Conservation (phyloP, 2,329 filamentous ascomycete genomes). For the Leptographium flavum region DNA sequence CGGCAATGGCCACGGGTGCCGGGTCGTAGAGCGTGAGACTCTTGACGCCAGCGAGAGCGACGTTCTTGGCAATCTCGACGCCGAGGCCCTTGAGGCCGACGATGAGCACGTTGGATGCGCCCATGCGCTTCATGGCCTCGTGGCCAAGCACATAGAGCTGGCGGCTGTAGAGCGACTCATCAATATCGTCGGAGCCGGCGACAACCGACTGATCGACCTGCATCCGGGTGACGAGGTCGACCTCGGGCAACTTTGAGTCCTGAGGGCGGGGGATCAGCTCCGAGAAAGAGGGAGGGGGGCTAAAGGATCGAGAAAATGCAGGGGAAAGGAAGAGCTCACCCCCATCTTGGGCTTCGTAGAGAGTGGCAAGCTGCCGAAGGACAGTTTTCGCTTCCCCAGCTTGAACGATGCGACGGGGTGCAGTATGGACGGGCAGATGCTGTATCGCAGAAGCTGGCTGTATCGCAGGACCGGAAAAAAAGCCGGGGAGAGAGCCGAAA, state of each 20-base stretch:
- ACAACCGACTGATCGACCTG: constrained; percentile 44
- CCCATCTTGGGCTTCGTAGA: constrained; percentile 47
- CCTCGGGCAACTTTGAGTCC: constrained; percentile 40
- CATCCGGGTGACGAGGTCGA: constrained; percentile 50
- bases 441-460: no score
- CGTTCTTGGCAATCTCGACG: constrained; percentile 97
- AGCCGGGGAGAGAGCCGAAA: no score
- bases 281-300: neutral
- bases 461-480: no score
- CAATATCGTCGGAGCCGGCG: constrained; percentile 42
- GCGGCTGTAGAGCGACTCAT: constrained; percentile 60
- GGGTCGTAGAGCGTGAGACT: constrained; percentile 90
- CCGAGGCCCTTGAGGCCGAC: constrained; percentile 86
- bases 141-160: constrained; percentile 60
- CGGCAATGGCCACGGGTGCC: constrained; percentile 65
- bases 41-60: constrained; percentile 95
- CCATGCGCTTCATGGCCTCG: constrained; percentile 97
- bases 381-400: constrained; percentile 56
- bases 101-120: constrained; percentile 84
- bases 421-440: no score
- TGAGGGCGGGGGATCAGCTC: constrained; percentile 1
- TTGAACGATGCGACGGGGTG: no score
- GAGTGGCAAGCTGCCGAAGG: constrained; percentile 41
- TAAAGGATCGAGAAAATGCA: neutral
- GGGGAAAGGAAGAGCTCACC: constrained; percentile 28